These are phyloP conservation scores for Exsudoporus floridanus DNA, from an alignment of 1,284 basidiomycete genomes.

Conservation along the genomic window DNA sequence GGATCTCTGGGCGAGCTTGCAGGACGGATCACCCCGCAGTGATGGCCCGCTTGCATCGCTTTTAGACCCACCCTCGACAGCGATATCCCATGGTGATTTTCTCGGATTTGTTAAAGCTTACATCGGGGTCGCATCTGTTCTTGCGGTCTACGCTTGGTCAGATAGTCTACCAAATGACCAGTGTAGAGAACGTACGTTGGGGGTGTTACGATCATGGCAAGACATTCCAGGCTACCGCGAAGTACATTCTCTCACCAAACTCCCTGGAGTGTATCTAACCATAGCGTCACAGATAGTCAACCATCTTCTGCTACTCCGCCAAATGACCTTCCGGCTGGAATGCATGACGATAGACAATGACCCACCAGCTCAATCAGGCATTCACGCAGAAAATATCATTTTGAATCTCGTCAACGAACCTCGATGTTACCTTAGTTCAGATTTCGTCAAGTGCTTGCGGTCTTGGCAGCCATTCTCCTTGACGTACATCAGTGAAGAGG, in stretches of 20 bases:
- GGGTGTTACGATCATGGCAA: conserved; percentile 70
- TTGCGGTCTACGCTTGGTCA: conserved; percentile 78
- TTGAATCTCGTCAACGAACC: conserved; percentile 60
- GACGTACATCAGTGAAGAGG: conserved; percentile 58
- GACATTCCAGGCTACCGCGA: conserved; percentile 36
- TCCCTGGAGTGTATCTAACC: conserved; percentile 3
- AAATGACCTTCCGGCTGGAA: conserved; percentile 29
- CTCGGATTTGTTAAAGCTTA: conserved; percentile 61
- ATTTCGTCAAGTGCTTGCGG: conserved; percentile 56
- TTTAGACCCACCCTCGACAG: conserved; percentile 17
- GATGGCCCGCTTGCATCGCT: conserved; percentile 17
- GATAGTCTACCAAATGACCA: conserved; percentile 67
- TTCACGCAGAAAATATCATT: conserved; percentile 67
- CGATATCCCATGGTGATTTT: conserved; percentile 56
- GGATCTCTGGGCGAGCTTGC: conserved; percentile 40
- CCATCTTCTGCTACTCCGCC: conserved; percentile 27
- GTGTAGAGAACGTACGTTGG: conserved; percentile 62
- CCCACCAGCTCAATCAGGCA: conserved; percentile 57
- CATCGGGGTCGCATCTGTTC: conserved; percentile 62
- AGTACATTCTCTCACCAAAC: conserved; percentile 43
- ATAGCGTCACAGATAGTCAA: conserved; percentile 22
- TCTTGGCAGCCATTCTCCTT: conserved; percentile 47
- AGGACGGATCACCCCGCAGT: conserved; percentile 8
- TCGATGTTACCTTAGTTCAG: conserved; percentile 54
- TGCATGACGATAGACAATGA: conserved; percentile 49